phyloP scores from a whole-genome alignment of 805 yeast species.

The Kodamaea laetipori region DNA sequence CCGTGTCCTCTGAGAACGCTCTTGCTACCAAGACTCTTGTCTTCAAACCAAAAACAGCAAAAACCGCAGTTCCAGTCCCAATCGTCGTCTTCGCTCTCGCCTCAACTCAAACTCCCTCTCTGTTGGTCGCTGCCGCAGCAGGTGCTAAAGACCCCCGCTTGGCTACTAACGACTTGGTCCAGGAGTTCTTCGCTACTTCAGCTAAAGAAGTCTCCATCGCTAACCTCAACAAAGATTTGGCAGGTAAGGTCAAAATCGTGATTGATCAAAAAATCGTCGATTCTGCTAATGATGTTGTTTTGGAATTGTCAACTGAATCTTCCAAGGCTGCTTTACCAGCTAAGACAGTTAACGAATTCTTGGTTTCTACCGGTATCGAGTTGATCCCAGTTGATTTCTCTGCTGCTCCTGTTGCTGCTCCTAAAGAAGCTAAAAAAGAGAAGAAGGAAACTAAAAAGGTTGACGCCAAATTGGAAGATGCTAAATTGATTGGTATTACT shows the following conservation, averaged over 20 bases:
- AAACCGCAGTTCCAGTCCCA: conserved; percentile 76
- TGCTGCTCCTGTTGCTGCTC: conserved; percentile 38
- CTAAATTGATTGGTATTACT: conserved; percentile 93
- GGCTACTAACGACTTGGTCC: conserved; percentile 79
- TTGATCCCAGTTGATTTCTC: conserved; percentile 56
- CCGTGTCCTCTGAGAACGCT: conserved; percentile 53
- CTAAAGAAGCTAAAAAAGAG: conserved; percentile 22
- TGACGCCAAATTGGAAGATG: conserved; percentile 70
- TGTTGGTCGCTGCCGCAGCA: conserved; percentile 64
- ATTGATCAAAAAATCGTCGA: conserved; percentile 53
- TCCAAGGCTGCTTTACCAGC: conserved; percentile 55
- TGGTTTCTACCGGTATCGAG: conserved; percentile 53
- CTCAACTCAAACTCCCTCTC: conserved; percentile 68
- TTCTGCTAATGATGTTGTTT: conserved; percentile 36
- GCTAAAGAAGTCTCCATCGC: conserved; percentile 68
- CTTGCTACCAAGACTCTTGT: conserved; percentile 71
- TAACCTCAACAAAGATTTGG: conserved; percentile 43
- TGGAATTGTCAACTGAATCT: conserved; percentile 53
- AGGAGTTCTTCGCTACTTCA: conserved; percentile 56
- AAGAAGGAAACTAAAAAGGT: conserved; percentile 40
- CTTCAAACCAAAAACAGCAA: conserved; percentile 90
- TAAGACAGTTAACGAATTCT: conserved; percentile 46
- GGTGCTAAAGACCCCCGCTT: conserved; percentile 82
- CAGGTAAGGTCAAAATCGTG: conserved; percentile 61
- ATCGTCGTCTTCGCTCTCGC: conserved; percentile 76